phyloP scores from a whole-genome alignment of 208 protist species.

The Leishmania guyanensis region DNA sequence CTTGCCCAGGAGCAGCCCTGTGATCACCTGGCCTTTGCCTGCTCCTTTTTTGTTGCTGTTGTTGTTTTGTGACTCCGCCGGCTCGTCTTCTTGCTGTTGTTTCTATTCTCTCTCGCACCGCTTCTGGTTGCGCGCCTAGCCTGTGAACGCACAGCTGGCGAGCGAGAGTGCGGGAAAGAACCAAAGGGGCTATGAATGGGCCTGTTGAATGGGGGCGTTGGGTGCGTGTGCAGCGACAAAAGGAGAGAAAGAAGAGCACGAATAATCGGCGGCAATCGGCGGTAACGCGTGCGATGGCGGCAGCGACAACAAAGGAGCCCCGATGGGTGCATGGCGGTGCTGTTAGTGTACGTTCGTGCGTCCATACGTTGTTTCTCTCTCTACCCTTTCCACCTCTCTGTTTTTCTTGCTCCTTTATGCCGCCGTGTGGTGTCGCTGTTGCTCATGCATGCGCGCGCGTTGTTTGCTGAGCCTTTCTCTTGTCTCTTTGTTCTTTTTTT shows the following conservation, averaged over 20 bases:
- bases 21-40: not conserved
- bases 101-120: not conserved
- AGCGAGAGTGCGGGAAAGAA: not conserved
- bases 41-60: not conserved
- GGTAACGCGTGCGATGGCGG: not conserved
- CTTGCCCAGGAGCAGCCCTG: not conserved
- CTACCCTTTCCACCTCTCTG: not conserved
- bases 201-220: not conserved
- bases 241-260: not conserved
- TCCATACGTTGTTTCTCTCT: not conserved
- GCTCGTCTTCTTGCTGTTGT: not conserved
- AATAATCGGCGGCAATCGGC: not conserved
- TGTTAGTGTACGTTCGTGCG: not conserved
- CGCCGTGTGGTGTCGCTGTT: not conserved
- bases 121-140: not conserved
- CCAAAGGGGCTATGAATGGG: not conserved
- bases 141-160: not conserved
- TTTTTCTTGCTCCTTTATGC: not conserved
- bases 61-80: not conserved
- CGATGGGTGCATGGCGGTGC: not conserved
- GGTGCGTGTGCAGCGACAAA: not conserved
- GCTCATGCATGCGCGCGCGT: not conserved
- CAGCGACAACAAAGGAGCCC: not conserved
- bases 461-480: constrained; percentile 8
- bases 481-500: not conserved